Conservation (phyloP, 768 basidiomycete genomes). For the Mycena albidolilacea region DNA sequence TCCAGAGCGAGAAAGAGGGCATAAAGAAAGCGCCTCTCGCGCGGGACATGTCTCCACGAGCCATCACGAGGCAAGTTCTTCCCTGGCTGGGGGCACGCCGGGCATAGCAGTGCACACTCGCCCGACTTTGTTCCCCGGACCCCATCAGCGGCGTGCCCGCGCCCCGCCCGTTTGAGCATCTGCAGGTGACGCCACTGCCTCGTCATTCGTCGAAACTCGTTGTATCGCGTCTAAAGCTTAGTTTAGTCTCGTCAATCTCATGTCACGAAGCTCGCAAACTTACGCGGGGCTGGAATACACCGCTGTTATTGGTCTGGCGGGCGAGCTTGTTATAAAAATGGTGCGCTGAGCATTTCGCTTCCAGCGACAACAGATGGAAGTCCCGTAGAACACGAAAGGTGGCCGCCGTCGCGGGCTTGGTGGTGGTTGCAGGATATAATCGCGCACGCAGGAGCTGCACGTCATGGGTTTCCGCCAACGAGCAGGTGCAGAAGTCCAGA, state of each 20-base stretch:
- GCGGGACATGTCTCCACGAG: neutral
- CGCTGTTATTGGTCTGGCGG: conserved; percentile 29
- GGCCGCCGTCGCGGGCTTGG: conserved; percentile 24
- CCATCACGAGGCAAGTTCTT: conserved; percentile 19
- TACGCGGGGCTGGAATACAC: conserved; percentile 8
- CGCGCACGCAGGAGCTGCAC: conserved; percentile 32
- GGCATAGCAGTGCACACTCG: conserved; percentile 29
- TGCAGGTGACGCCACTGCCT: conserved; percentile 23
- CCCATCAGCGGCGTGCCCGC: conserved; percentile 22
- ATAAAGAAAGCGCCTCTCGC: neutral
- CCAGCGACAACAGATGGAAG: conserved; percentile 29
- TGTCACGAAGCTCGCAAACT: neutral
- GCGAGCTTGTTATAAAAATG: conserved; percentile 39
- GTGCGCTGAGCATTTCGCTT: conserved; percentile 36
- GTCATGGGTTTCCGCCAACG: neutral
- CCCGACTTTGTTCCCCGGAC: conserved; percentile 3
- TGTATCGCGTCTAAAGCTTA: neutral
- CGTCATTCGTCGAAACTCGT: neutral
- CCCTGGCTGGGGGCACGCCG: conserved; percentile 20
- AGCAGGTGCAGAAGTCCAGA: conserved; percentile 38
- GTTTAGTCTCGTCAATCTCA: neutral
- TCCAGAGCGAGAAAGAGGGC: conserved; percentile 7
- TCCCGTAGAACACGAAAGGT: conserved; percentile 22
- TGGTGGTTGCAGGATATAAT: conserved; percentile 33
- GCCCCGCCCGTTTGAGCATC: conserved; percentile 21